A percentile compares a stretch with the other conserved stretches of the same genome.
These are phyloP conservation scores for Zygoascus hellenicus DNA, from an alignment of 1,139 yeast species.

Conservation along the genomic window DNA sequence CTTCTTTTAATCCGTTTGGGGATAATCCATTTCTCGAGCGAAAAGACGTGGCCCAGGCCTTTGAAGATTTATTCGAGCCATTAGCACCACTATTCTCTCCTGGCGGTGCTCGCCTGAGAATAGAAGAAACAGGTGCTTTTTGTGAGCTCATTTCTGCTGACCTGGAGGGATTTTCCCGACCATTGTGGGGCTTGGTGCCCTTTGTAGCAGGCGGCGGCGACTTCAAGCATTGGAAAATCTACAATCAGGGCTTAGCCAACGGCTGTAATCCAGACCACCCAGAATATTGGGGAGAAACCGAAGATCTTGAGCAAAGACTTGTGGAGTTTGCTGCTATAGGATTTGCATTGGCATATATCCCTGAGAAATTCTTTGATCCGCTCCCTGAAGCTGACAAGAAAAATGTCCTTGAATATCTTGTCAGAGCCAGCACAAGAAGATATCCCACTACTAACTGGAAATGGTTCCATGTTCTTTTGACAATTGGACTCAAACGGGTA, in stretches of 20 bases:
- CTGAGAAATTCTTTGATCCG: slow-evolving; percentile 31
- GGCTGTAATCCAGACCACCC: slow-evolving; percentile 30
- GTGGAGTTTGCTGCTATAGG: slow-evolving; percentile 35
- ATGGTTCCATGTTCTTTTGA: slow-evolving; percentile 31
- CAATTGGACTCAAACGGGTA: slow-evolving; percentile 28
- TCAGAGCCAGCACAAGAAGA: slow-evolving; percentile 20
- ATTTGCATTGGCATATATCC: slow-evolving; percentile 26
- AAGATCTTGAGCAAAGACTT: slow-evolving; percentile 26
- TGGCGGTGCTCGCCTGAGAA: slow-evolving; percentile 20
- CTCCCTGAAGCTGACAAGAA: slow-evolving; percentile 22
- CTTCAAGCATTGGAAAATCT: slow-evolving; percentile 25
- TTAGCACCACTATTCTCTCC: slow-evolving; percentile 19
- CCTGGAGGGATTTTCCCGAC: slow-evolving; percentile 31
- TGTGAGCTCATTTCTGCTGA: slow-evolving; percentile 26
- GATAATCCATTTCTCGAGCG: slow-evolving; percentile 17
- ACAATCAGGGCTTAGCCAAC: slow-evolving; percentile 26
- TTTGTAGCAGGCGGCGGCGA: slow-evolving; percentile 29
- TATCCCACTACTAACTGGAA: slow-evolving; percentile 29
- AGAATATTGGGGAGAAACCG: slow-evolving; percentile 32
- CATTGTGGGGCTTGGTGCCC: slow-evolving; percentile 32
- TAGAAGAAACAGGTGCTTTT: slow-evolving; percentile 24
- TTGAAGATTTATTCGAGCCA: slow-evolving; percentile 20
- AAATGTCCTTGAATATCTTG: slow-evolving; percentile 23
- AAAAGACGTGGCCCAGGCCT: slow-evolving; percentile 19
- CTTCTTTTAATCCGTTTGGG: slow-evolving; percentile 12